Base-by-base conservation (phyloP, 148 eudicot species). In the Camellia lanceoleosa region DNA sequence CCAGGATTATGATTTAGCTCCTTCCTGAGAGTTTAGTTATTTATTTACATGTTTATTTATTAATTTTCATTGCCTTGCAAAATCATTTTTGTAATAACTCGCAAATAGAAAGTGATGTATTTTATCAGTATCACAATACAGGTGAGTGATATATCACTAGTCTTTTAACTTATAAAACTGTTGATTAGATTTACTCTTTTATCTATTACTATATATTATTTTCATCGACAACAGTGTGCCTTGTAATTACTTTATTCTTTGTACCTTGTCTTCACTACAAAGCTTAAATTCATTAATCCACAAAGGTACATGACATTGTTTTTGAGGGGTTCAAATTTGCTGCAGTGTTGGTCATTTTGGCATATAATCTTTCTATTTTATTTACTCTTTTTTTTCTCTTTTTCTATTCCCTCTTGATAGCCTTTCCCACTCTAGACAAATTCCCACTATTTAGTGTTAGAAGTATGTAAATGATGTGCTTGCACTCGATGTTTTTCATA, bases 1-100 rank as follows among this genome's bases (percentile, higher is more conserved):
- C 66, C 41, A 46, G 78, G 19, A 63, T 76, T 46, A 2, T 60
- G 43, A 44, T 61, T 61, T 61, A 44, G 78, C 78, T 44, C 13
- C 43, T 20, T 19, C 46, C 44, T 43, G 68, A 20, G 19, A 18
- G 11, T 44, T 38, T 55, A 9, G 0, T 60, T 15, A 30, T 7
- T 74, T 23, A 23, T 56, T 0, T 5, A 38, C 3, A 14, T 14
- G 3, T 16, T 9, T 13, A 3, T 56, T 12, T 23, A 18, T 20
- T 13, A 51, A 52, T 20, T 14, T 72, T 23, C 46, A 5, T 72
- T 72, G 5, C 44, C 49, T 74, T 56, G 20, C 64, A 14, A 23
- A 47, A 55, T 73, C 76, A 55, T 55, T 55, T 54, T 73, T 44
- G 30, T 30, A n/a, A 73, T 54, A 44, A 73, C 11, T 15, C 5